Base-by-base conservation (phyloP, 2,329 filamentous ascomycete species). In the Diaporthe destruens region DNA sequence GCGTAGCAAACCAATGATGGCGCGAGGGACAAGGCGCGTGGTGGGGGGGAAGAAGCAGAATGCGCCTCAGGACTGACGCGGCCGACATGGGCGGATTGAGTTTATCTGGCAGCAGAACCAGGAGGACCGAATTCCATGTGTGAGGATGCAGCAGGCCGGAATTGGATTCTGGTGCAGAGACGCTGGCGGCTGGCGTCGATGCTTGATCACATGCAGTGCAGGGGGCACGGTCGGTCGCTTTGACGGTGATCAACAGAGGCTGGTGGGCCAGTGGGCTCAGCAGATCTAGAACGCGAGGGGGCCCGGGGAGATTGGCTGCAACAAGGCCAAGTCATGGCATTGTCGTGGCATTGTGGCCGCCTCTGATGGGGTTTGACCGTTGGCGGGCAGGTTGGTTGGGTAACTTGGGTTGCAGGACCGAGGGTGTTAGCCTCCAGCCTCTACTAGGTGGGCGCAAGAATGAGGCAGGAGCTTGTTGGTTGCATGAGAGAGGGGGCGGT, bases 401-500 rank as follows among this genome's bases (percentile, higher is more conserved):
- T n/a, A n/a, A n/a, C n/a, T n/a, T n/a, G n/a, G n/a, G n/a, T n/a
- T n/a, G n/a, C n/a, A n/a, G n/a, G n/a, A n/a, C n/a, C n/a, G n/a
- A n/a, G n/a, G n/a, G n/a, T n/a, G n/a, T n/a, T n/a, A n/a, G n/a
- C n/a, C n/a, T n/a, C n/a, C n/a, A n/a, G n/a, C n/a, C n/a, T n/a
- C n/a, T n/a, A n/a, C n/a, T n/a, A n/a, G n/a, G n/a, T n/a, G n/a
- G n/a, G n/a, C 61, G 61, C 61, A 66, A 53, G 32, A 66, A 25
- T 53, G 61, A 66, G 61, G 61, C 61, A 66, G 61, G 61, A 66
- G 44, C 61, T 53, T 66, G 61, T 53, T 66, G 61, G 47, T 53
- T 66, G 61, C 61, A 66, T 32, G 25, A 12, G 61, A 29, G 61
- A 20, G 29, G 61, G 32, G 61, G 20, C 61, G 32, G 44, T 53